These are phyloP conservation scores for Furcasterigmium furcatum DNA, from an alignment of 2,329 filamentous ascomycete species.

Conservation along the genomic window DNA sequence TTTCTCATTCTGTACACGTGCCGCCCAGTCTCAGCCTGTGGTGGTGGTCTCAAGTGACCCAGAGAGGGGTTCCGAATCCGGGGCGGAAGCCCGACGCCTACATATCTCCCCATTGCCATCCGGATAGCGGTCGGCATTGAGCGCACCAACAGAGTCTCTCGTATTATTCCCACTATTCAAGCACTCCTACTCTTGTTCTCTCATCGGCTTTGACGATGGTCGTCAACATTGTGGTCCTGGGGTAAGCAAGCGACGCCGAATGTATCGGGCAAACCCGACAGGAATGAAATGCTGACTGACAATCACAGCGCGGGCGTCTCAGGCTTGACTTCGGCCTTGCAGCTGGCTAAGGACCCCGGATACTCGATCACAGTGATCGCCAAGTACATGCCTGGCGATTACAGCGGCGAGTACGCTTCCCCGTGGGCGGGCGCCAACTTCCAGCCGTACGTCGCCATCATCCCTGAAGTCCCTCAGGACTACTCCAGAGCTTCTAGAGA, in stretches of 20 bases:
- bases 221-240: background rate
- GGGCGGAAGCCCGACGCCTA: too few species aligned
- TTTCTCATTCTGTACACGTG: too few species aligned
- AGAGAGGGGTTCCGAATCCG: too few species aligned
- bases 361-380: conserved; percentile 63
- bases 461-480: background rate
- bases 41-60: too few species aligned
- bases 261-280: background rate
- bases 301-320: background rate
- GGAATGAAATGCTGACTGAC: background rate
- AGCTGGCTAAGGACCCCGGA: conserved; percentile 1
- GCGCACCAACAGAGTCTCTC: too few species aligned
- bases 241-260: too few species aligned
- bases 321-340: background rate
- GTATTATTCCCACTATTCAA: too few species aligned
- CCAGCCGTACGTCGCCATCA: background rate
- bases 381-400: conserved; percentile 92
- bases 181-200: too few species aligned
- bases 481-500: background rate
- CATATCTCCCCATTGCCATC: too few species aligned
- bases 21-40: too few species aligned
- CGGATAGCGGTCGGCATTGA: too few species aligned
- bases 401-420: conserved; percentile 85
- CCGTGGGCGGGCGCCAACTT: conserved; percentile 82
- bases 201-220: too few species aligned